Conservation (phyloP, 495 filamentous ascomycete species). For the Penicillium dipodomyicola region DNA sequence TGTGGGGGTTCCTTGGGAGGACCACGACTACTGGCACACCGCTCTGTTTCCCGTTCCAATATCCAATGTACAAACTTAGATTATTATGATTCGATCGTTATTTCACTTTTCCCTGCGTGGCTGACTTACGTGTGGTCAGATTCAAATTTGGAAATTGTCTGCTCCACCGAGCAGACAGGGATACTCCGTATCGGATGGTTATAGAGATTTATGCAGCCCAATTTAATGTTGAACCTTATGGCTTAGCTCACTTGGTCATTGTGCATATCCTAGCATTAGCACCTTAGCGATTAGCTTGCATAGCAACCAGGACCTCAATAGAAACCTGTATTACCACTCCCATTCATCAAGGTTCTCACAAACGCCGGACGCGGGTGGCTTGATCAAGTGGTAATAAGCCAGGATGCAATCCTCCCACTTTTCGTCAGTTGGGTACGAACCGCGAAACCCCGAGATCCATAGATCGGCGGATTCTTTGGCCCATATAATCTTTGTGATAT, state of each 20-base stretch:
- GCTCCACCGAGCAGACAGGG: background rate
- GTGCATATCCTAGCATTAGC: no score
- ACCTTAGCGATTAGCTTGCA: no score
- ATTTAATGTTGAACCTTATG: no score
- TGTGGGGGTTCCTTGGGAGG: background rate
- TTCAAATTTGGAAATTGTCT: background rate
- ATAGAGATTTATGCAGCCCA: no score
- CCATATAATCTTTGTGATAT: slow-evolving; percentile 9
- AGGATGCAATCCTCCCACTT: slow-evolving; percentile 4
- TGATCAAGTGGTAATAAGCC: slow-evolving; percentile 3
- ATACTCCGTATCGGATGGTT: no score
- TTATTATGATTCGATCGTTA: background rate
- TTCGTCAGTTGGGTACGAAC: slow-evolving; percentile 1
- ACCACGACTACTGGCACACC: background rate
- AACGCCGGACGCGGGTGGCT: slow-evolving; percentile 1
- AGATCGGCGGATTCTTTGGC: slow-evolving; percentile 3
- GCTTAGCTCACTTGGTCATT: no score
- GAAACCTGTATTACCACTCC: slow-evolving; percentile 4
- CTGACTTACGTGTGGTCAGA: background rate
- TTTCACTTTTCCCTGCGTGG: background rate
- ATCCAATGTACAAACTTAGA: background rate
- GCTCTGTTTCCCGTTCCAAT: background rate
- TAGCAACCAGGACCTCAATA: background rate
- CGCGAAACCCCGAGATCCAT: slow-evolving; percentile 9
- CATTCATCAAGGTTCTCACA: slow-evolving; percentile 3